Evolutionary conservation across 768 basidiomycete genomes (phyloP).

Genomic region (Russula ochroleuca): DNA sequence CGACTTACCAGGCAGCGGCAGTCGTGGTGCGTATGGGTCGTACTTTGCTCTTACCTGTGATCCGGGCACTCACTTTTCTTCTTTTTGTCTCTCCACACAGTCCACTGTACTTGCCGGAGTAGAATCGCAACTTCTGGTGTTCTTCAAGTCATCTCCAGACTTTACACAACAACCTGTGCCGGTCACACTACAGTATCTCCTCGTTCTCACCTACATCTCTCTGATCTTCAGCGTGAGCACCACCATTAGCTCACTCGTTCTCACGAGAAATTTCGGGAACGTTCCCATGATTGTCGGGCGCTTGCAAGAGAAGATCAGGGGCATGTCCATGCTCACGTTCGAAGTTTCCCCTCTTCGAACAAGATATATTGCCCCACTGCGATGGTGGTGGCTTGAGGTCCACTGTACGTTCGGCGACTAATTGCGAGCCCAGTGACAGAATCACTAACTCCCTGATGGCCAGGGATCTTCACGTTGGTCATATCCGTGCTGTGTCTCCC

Average conservation of each 20-base stretch:
- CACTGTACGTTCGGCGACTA: conserved; percentile 16
- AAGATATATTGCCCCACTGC: neutral
- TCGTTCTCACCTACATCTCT: conserved; percentile 23
- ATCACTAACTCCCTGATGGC: neutral
- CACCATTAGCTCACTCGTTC: conserved; percentile 25
- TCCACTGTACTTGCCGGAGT: conserved; percentile 23
- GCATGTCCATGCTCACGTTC: neutral
- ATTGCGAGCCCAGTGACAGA: no score
- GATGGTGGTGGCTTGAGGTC: conserved; percentile 17
- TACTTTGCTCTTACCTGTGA: neutral
- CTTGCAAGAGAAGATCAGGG: neutral
- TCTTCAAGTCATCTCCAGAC: conserved; percentile 9
- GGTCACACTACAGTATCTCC: conserved; percentile 6
- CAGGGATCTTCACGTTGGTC: conserved; percentile 19
- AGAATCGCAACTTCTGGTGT: conserved; percentile 22
- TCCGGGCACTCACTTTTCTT: neutral
- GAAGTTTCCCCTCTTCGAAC: neutral
- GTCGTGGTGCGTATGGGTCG: conserved; percentile 11
- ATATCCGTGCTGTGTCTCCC: conserved; percentile 18
- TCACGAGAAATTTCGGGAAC: conserved; percentile 22
- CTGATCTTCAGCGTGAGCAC: conserved; percentile 25
- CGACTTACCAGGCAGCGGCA: conserved; percentile 21
- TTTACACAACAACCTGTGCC: neutral
- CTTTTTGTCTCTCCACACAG: neutral
- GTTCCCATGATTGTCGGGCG: conserved; percentile 13